Base-by-base conservation (phyloP, 441 rosid species). In the Manihot esculenta region DNA sequence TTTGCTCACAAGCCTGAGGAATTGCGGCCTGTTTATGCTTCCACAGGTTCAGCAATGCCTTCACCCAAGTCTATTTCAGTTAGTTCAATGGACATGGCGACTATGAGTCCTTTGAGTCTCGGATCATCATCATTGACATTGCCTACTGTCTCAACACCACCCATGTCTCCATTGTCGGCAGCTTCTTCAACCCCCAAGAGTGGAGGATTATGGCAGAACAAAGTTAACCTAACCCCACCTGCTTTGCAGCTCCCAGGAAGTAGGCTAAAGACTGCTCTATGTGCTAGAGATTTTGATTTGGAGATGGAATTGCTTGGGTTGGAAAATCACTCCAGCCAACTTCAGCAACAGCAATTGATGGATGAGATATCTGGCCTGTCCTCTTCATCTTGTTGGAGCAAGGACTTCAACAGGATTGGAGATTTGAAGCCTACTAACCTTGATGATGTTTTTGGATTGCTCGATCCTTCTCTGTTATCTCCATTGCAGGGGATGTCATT, bases 21-120 rank as follows among this genome's bases (percentile, higher is more conserved):
- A 75, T 66, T 94, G 69, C 89, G 97, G 14, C 97, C 97, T 0
- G 92, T 94, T 35, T 86, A 89, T 80, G 92, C 97, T 49, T 80
- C 96, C 6, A 94, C 97, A 0, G 99, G 99, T 14, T 90, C 97
- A 48, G 99, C 97, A 12, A 81, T 94, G 90, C 91, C 89, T 71
- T 94, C 99, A 5, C 97, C 97, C 0, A 86, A 87, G 76, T 87
- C 91, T 57, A 62, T 75, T 66, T 77, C 87, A 0, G 78, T 72
- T 54, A 81, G 77, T 74, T 77, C 84, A 1, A 66, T 82, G n/a
- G 96, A 91, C 80, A 87, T 91, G 90, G 24, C 81, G 0, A 58
- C 84, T 20, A 35, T 87, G 85, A 81, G 85, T 71, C 86, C 94
- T 13, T 74, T 87, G 71, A 64, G 85, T 2, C 84, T 88, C 17